Conservation (phyloP, 495 filamentous ascomycete species). For the Penicillium cinerascens region DNA sequence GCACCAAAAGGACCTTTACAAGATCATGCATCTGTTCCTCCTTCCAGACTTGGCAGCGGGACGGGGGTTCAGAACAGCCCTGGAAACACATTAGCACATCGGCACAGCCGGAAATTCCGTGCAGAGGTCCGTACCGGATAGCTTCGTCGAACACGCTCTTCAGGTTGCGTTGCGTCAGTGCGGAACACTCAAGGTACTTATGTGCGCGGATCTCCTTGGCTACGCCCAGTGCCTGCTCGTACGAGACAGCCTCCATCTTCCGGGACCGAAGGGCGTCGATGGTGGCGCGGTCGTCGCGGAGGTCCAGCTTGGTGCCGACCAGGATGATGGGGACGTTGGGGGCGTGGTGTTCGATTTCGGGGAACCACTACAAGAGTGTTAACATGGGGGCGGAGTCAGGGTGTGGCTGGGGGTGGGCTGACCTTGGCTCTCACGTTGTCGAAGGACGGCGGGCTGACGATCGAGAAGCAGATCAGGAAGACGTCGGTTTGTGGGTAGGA, state of each 20-base stretch:
- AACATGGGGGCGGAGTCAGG: background rate
- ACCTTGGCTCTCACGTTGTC: slow-evolving; percentile 98
- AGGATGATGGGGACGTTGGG: slow-evolving; percentile 94
- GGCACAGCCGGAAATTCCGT: background rate
- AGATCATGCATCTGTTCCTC: slow-evolving; percentile 69
- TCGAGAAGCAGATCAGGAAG: slow-evolving; percentile 97
- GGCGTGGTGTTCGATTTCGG: slow-evolving; percentile 95
- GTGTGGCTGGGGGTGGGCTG: slow-evolving; percentile 11
- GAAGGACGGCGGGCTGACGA: slow-evolving; percentile 94
- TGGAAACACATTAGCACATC: slow-evolving; percentile 28
- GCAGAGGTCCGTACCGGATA: slow-evolving; percentile 61
- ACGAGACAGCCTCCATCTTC: slow-evolving; percentile 88
- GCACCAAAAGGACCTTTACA: slow-evolving; percentile 47
- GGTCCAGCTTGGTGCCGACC: slow-evolving; percentile 95
- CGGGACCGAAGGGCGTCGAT: slow-evolving; percentile 72
- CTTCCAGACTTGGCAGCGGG: slow-evolving; percentile 60
- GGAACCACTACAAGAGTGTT: slow-evolving; percentile 90
- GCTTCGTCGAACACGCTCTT: slow-evolving; percentile 99
- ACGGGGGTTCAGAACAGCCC: slow-evolving; percentile 79
- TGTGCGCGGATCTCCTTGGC: slow-evolving; percentile 90
- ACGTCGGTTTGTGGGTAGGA: slow-evolving; percentile 98
- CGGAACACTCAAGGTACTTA: slow-evolving; percentile 98
- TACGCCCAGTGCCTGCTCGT: slow-evolving; percentile 78
- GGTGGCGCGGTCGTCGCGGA: slow-evolving; percentile 85
- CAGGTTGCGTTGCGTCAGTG: slow-evolving; percentile 88